Base-by-base conservation (phyloP, 2,329 filamentous ascomycete genomes). In the Botryotinia convoluta region DNA sequence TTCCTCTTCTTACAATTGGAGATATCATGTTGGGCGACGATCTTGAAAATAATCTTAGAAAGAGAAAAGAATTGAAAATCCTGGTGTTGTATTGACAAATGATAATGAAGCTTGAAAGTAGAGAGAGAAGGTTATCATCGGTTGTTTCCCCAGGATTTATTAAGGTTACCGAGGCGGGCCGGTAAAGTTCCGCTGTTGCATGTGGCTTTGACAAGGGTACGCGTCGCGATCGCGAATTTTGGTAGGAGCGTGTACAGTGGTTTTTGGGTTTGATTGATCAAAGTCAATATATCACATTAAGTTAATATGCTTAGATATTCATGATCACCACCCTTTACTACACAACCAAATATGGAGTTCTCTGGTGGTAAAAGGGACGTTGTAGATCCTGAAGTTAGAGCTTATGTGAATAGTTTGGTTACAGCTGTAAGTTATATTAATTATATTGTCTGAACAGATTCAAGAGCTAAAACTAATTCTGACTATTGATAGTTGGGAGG, bases 341-440 rank as follows among this genome's bases (percentile, higher is more conserved):
- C 48, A 54, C 37, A 74, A 51, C 45, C 37, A 64, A 83, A 76
- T 26, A 91, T 91, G 89, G 88, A 90, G 81, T 79, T 84, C 74
- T 81, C 81, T 76, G 87, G 89, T 69, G 85, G 82, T 73, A 81
- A 82, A 73, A 84, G 82, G 77, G 89, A 90, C 80, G 86, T 92
- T 74, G 92, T 98, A 73, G 94, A 98, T 81, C 93, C 94, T 60
- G 93, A 97, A 85, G 94, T 98, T 79, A 92, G 95, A 81, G 94
- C 95, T 42, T 93, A 98, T 83, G 91, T 99, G 80, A 95, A 93
- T 84, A 97, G 93, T 84, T 90, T 99, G 45, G 93, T 97, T 76
- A 95, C 95, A 80, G 96, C 96, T 75, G 95, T 78, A 78, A 78
- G 75, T 73, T 64, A 35, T n/a, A 22, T 59, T 72, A 18, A 72